A percentile compares a stretch with the other conserved stretches of the same genome.
Conservation (phyloP, 805 yeast genomes). For the Kodamaea nitidulidarum region DNA sequence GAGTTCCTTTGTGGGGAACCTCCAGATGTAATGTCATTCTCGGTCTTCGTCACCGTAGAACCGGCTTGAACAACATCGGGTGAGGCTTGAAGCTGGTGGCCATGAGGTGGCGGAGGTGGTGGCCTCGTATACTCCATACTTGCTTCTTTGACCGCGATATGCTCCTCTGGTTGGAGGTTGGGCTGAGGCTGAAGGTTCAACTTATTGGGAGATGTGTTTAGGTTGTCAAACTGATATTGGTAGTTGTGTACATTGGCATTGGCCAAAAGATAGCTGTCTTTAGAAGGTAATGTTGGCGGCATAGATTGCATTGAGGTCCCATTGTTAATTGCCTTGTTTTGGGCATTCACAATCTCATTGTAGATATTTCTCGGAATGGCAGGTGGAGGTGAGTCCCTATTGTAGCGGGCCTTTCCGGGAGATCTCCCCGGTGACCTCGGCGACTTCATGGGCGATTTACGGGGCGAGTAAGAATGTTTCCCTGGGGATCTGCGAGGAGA, state of each 20-base stretch:
- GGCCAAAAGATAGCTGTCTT: slow-evolving; percentile 21
- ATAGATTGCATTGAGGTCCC: slow-evolving; percentile 20
- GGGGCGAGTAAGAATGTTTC: slow-evolving; percentile 19
- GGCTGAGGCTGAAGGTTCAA: slow-evolving; percentile 5
- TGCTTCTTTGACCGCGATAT: neutral
- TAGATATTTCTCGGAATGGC: slow-evolving; percentile 42
- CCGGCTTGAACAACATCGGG: slow-evolving; percentile 7
- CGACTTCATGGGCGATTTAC: slow-evolving; percentile 16
- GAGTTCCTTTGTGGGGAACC: too few species aligned
- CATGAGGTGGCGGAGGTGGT: slow-evolving; percentile 10
- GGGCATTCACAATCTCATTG: slow-evolving; percentile 39
- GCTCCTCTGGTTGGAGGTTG: neutral
- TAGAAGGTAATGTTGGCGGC: slow-evolving; percentile 43
- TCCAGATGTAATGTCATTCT: too few species aligned
- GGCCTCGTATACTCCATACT: neutral
- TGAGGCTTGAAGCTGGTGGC: slow-evolving; percentile 6
- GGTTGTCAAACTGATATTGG: slow-evolving; percentile 5
- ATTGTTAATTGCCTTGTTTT: slow-evolving; percentile 12
- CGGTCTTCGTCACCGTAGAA: too few species aligned
- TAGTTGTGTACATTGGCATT: slow-evolving; percentile 5
- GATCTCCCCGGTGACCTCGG: slow-evolving; percentile 18
- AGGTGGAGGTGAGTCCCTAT: slow-evolving; percentile 18
- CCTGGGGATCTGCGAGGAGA: slow-evolving; percentile 24
- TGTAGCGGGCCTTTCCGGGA: slow-evolving; percentile 15
- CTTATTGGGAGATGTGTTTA: slow-evolving; percentile 3